Conservation (phyloP, 768 basidiomycete genomes). For the Amanita thiersii region DNA sequence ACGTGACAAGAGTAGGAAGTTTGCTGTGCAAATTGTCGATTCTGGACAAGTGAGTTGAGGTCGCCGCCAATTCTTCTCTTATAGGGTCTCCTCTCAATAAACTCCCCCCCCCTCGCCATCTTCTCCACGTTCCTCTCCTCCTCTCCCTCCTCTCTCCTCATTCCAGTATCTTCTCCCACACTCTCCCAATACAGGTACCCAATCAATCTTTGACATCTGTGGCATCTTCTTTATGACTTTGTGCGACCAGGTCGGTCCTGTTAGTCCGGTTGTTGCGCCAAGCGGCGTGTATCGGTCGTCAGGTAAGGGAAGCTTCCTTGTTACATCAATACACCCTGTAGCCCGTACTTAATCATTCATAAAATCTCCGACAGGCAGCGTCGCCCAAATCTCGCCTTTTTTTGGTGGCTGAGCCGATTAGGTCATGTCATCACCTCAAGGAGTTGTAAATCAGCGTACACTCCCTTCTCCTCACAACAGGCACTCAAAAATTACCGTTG, state of each 20-base stretch:
- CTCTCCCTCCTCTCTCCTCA: not conserved
- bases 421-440: slow-evolving; percentile 37
- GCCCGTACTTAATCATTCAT: no score
- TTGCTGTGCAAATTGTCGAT: no score
- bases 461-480: slow-evolving; percentile 32
- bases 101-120: no score
- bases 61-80: no score
- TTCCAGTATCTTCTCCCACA: not conserved
- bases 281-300: no score
- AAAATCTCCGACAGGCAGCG: no score
- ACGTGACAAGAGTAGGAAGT: no score
- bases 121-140: not conserved
- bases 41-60: no score
- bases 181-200: not conserved
- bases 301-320: no score
- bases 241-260: not conserved
- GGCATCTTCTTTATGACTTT: not conserved
- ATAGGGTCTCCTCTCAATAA: no score
- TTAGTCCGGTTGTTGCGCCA: not conserved
- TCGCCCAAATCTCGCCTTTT: no score
- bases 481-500: slow-evolving; percentile 62
- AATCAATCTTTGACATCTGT: not conserved
- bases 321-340: no score
- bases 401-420: slow-evolving; percentile 4
- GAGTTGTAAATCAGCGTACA: slow-evolving; percentile 40